phyloP scores from a whole-genome alignment of 140 eudicot species.

The Ambrosia hybrid region DNA sequence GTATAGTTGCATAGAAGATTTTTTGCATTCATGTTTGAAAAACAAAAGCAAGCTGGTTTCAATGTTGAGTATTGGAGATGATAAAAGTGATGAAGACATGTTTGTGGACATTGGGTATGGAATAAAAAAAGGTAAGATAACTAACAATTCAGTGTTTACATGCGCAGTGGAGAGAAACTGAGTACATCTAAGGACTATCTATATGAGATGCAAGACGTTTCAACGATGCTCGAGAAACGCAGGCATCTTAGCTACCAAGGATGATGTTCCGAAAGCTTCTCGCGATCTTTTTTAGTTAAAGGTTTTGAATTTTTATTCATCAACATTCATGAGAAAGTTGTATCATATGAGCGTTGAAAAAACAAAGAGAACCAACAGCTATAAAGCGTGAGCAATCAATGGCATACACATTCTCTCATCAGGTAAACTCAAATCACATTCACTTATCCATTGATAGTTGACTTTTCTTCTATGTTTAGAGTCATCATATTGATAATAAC shows the following conservation, averaged over 20 bases:
- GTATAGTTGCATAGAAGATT: slow-evolving; percentile 46
- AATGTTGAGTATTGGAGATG: slow-evolving; percentile 50
- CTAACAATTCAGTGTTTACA: slow-evolving; percentile 16
- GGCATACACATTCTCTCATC: too few relatives aligned
- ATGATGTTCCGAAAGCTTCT: slow-evolving; percentile 9
- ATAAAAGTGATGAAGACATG: slow-evolving; percentile 54
- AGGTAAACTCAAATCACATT: too few relatives aligned
- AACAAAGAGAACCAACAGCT: too few relatives aligned
- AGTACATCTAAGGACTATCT: slow-evolving; percentile 40
- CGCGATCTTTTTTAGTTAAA: not conserved
- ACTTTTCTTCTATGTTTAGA: too few relatives aligned
- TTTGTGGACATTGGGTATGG: slow-evolving; percentile 26
- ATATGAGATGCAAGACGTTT: not conserved
- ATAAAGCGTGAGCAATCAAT: too few relatives aligned
- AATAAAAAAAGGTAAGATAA: slow-evolving; percentile 10
- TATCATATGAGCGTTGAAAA: not conserved
- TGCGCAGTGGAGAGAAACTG: slow-evolving; percentile 64
- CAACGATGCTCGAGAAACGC: slow-evolving; percentile 10
- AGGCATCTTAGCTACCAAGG: slow-evolving; percentile 9
- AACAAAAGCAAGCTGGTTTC: slow-evolving; percentile 42
- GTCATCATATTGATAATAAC: too few relatives aligned
- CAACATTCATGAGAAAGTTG: slow-evolving; percentile 3
- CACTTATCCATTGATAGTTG: too few relatives aligned
- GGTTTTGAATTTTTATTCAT: not conserved
- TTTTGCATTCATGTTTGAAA: slow-evolving; percentile 35